Evolutionary conservation across 371 early-diverging fungal genomes (phyloP), one percentile per base, ranked within the genome.

Genomic region (Actinomortierella ambigua): DNA sequence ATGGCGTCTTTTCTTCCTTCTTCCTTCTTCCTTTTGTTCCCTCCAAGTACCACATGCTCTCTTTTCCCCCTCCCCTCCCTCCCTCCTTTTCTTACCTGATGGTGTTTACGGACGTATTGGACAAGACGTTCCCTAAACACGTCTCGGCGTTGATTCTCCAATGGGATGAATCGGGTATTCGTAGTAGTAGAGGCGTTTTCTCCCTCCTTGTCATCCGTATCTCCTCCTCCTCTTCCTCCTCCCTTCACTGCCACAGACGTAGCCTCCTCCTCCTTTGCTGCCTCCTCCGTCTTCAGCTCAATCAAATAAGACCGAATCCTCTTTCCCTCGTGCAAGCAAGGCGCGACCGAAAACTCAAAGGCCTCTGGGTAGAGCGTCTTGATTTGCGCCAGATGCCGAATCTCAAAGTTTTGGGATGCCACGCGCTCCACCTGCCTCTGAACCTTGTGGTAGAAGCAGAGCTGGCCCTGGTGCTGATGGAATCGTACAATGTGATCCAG

Each of bases 341-440:
- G 66, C 11, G 63, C 65, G 8, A 34, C 56, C 13, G 59, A 59
- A 13, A 59, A 44, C 40, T 55, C 44, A 50, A 65, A 76, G 4
- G 44, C 69, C 17, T 69, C 76, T 17, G 76, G 76, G 56, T 55
- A 59, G 34, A 76, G 18, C 3, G 76, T 76, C 47, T 50, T 65
- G 50, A 76, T 39, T 18, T 76, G 76, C 13, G 76, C 76, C 39
- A 76, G 60, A 53, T 76, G 66, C 26, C 57, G 58, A 23, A 76
- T 53, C 22, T 68, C 69, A 62, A 76, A 76, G 56, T 76, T 71
- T 50, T 65, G 57, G 23, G 57, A 54, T 1, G 65, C 65, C 39
- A 62, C 66, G 6, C 61, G 60, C 18, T 71, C 63, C 14, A 71
- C 66, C n/a, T 57, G 62, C 53, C 43, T 71, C 56, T 56, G 61